phyloP scores from a whole-genome alignment of 805 yeast species.

The Yamadazyma olivae region DNA sequence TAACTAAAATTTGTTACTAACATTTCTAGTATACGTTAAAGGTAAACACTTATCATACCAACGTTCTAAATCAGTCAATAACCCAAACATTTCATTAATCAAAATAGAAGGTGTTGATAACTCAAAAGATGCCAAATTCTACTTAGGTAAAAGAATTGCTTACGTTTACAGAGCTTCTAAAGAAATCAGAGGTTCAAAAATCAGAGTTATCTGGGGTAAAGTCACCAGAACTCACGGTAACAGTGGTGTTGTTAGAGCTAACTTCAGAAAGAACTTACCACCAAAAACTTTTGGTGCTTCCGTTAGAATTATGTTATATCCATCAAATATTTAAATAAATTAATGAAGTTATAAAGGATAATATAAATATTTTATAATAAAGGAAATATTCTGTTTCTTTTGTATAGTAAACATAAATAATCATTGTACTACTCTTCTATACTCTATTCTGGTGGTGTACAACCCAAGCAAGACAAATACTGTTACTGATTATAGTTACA shows the following conservation, averaged over 20 bases:
- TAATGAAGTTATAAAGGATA: background rate
- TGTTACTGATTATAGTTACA: too few species aligned
- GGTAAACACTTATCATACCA: slow-evolving; percentile 99
- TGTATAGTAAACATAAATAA: slow-evolving; percentile 9
- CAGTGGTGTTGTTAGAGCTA: slow-evolving; percentile 98
- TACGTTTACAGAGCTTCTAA: slow-evolving; percentile 98
- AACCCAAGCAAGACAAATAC: too few species aligned
- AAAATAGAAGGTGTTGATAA: slow-evolving; percentile 94
- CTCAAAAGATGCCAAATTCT: slow-evolving; percentile 96
- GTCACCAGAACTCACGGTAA: slow-evolving; percentile 98
- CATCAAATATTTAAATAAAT: slow-evolving; percentile 93
- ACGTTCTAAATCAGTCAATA: slow-evolving; percentile 97
- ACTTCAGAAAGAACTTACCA: slow-evolving; percentile 98
- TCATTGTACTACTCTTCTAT: slow-evolving; percentile 3
- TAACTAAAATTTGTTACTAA: slow-evolving; percentile 25
- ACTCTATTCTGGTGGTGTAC: too few species aligned
- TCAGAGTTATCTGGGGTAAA: slow-evolving; percentile 99
- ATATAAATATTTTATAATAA: background rate
- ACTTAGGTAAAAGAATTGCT: slow-evolving; percentile 99
- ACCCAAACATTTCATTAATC: slow-evolving; percentile 96
- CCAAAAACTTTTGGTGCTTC: slow-evolving; percentile 99
- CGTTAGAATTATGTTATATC: slow-evolving; percentile 99
- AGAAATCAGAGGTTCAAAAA: slow-evolving; percentile 98
- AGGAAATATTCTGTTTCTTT: slow-evolving; percentile 3
- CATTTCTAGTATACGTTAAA: slow-evolving; percentile 89